Evolutionary conservation across 352 stramenopile species (phyloP).

Genomic region (Globisporangium abappressorium): DNA sequence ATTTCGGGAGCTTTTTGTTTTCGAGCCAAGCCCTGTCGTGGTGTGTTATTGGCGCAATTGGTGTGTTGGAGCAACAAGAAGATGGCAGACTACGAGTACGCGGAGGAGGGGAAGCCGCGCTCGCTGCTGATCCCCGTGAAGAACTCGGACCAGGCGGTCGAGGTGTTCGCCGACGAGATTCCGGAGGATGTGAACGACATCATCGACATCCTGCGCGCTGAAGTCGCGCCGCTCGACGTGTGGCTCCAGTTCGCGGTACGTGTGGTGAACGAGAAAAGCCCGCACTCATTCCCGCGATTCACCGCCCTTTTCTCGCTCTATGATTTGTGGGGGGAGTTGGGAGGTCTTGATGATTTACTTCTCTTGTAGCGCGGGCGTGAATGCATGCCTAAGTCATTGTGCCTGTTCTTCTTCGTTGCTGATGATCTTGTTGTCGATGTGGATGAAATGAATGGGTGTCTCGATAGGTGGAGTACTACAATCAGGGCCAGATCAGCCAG

Average conservation of each 20-base stretch:
- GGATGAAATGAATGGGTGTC: conserved; percentile 2
- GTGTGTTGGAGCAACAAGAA: conserved; percentile 20
- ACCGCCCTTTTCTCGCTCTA: not conserved
- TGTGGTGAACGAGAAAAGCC: not conserved
- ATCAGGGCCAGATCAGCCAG: conserved; percentile 71
- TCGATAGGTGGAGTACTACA: conserved; percentile 87
- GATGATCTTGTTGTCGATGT: not conserved
- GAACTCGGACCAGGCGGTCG: conserved; percentile 87
- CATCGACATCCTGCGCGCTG: conserved; percentile 88
- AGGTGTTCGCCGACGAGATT: conserved; percentile 89
- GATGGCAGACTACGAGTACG: conserved; percentile 21
- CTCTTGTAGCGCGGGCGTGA: not conserved
- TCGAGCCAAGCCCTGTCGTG: not conserved
- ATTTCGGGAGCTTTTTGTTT: not conserved
- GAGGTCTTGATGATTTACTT: not conserved
- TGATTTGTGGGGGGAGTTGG: too few species aligned
- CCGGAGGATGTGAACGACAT: conserved; percentile 90
- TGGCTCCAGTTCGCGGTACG: conserved; percentile 90
- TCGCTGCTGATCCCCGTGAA: conserved; percentile 90
- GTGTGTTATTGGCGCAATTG: conserved; percentile 7
- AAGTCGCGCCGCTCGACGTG: conserved; percentile 88
- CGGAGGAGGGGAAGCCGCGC: conserved; percentile 36
- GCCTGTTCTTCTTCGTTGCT: not conserved
- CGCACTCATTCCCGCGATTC: not conserved
- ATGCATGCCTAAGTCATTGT: not conserved